Base-by-base conservation (phyloP, 1,284 basidiomycete genomes). In the Peniophora sp. region DNA sequence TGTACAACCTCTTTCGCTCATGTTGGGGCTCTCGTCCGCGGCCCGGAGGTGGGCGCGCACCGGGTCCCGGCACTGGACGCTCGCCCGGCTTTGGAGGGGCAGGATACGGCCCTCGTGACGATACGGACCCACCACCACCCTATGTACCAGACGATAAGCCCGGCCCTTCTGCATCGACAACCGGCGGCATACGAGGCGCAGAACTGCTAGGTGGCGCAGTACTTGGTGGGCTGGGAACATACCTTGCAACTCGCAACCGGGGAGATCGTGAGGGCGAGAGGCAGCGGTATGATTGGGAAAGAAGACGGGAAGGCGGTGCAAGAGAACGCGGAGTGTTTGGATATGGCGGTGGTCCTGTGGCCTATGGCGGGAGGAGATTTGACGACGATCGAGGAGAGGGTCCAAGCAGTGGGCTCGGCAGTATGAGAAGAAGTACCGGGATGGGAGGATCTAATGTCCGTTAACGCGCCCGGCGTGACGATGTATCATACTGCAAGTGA, bases 171-270 rank as follows among this genome's bases (percentile, higher is more conserved):
- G 32, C 60, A 1, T 53, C 64, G 44, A 56, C 66, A 1, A 62
- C 62, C 10, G 65, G 24, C 58, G 59, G 50, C 65, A 36, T 58
- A 71, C 55, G 46, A 81, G 80, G 71, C 64, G 71, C 47, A 3
- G 90, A 89, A 1, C 92, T 93, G 63, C 92, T 84, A 86, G 84
- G 83, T 0, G 91, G 92, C 14, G 76, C 85, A 11, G 76, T 78
- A 1, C 60, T 85, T 1, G 90, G 88, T 6, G 83, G 82, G 36
- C 63, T 85, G 0, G 85, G 80, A 0, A 76, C 78, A 18, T 78
- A 81, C 56, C 59, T 83, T 8, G 69, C 73, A 61, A 81, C 78
- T 56, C 66, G 72, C 22, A 58, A 60, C 20, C 43, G 54, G 45
- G 54, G 55, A 24, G 56, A 52, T 39, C 24, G 51, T 15, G 50